Conservation (phyloP, 345 rosid genomes). For the Gynandropsis gynandra region DNA sequence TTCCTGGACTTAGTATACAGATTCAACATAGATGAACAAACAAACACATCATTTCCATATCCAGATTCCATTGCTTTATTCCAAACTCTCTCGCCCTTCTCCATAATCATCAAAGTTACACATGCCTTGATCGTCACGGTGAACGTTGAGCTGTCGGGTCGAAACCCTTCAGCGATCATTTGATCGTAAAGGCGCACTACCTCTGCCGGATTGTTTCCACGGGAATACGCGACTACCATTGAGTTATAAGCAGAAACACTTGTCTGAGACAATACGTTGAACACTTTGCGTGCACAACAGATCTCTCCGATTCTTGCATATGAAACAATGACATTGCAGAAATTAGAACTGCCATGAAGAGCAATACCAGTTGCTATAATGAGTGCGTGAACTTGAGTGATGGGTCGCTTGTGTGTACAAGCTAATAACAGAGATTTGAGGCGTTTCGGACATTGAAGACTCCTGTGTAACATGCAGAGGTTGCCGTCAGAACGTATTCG, state of each 20-base stretch:
- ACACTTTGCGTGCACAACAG: slow-evolving; percentile 42
- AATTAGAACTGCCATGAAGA: slow-evolving; percentile 21
- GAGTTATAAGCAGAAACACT: slow-evolving; percentile 46
- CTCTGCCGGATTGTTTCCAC: slow-evolving; percentile 29
- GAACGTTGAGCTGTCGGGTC: slow-evolving; percentile 70
- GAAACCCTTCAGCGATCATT: slow-evolving; percentile 44
- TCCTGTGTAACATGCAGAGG: slow-evolving; percentile 19
- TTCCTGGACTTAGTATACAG: slow-evolving; percentile 50
- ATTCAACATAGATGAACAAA: slow-evolving; percentile 66
- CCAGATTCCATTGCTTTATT: slow-evolving; percentile 46
- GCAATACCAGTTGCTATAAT: slow-evolving; percentile 31
- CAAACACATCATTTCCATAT: slow-evolving; percentile 55
- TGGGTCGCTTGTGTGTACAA: slow-evolving; percentile 27
- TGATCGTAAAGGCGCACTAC: slow-evolving; percentile 43
- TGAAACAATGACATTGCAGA: slow-evolving; percentile 27
- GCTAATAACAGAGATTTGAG: slow-evolving; percentile 38
- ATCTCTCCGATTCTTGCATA: slow-evolving; percentile 33
- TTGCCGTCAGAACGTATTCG: no score
- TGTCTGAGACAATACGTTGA: slow-evolving; percentile 49
- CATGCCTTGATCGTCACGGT: slow-evolving; percentile 68
- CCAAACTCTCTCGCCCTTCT: slow-evolving; percentile 51
- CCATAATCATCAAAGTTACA: slow-evolving; percentile 34
- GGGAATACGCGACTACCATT: slow-evolving; percentile 50
- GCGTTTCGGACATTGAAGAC: slow-evolving; percentile 31
- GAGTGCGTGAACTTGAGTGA: slow-evolving; percentile 41